Percentiles rank a stretch among this genome's conserved stretches.
Evolutionary conservation across 805 yeast genomes (phyloP).

Genomic region (Sugiyamaella smithiae): DNA sequence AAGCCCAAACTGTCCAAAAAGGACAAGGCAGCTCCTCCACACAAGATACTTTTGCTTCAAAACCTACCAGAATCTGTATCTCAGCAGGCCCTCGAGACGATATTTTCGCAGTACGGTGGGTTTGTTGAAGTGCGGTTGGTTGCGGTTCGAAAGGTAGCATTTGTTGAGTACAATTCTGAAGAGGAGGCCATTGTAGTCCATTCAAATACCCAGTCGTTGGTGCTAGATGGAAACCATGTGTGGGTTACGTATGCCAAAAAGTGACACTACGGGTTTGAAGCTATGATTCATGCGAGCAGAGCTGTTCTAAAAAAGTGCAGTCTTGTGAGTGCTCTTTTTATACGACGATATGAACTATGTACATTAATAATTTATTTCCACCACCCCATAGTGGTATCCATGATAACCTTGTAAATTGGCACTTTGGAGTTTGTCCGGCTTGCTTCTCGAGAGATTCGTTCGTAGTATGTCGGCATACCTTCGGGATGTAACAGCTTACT

Average conservation of each 20-base stretch:
- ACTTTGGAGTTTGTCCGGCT: conserved; percentile 69
- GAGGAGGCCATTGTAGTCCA: conserved; percentile 47
- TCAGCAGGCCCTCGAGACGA: conserved; percentile 39
- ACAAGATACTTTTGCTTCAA: conserved; percentile 66
- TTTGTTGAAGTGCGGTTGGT: conserved; percentile 67
- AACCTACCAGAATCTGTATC: conserved; percentile 50
- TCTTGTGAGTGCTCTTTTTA: conserved; percentile 16
- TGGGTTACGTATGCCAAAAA: conserved; percentile 36
- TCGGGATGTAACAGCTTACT: conserved; percentile 72
- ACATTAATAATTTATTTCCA: conserved; percentile 12
- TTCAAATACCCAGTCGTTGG: conserved; percentile 28
- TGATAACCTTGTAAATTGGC: conserved; percentile 56
- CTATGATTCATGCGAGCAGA: no score
- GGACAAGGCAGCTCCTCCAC: conserved; percentile 49
- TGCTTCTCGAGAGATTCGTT: conserved; percentile 65
- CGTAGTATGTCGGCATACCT: conserved; percentile 80
- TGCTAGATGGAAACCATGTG: conserved; percentile 27
- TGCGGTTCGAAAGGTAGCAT: conserved; percentile 65
- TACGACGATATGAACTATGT: conserved; percentile 35
- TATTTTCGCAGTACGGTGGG: conserved; percentile 56
- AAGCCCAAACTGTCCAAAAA: conserved; percentile 7
- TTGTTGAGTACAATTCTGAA: conserved; percentile 70
- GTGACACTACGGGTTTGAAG: no score
- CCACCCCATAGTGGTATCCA: conserved; percentile 71
- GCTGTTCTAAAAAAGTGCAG: background rate